phyloP scores from a whole-genome alignment of 768 basidiomycete genomes.

The Coprinopsis cinerea region DNA sequence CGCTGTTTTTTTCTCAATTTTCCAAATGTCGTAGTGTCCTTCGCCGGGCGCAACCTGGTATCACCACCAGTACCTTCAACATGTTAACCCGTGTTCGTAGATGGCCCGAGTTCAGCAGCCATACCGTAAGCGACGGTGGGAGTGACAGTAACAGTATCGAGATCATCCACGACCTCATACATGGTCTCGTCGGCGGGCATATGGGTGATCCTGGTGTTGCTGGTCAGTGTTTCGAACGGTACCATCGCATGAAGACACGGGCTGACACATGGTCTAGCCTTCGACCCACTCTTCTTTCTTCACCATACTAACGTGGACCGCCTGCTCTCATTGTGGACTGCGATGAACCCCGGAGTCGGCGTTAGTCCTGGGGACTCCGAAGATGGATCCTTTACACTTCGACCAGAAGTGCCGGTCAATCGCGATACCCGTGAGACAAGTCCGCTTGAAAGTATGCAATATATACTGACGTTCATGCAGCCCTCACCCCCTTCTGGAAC shows the following conservation, averaged over 20 bases:
- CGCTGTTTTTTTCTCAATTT: background rate
- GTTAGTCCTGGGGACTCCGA: constrained; percentile 21
- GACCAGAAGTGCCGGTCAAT: constrained; percentile 17
- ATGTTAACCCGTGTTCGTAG: constrained; percentile 25
- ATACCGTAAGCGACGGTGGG: constrained; percentile 25
- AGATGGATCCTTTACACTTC: constrained; percentile 28
- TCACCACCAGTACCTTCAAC: constrained; percentile 23
- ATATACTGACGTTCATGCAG: constrained; percentile 15
- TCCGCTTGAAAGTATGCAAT: background rate
- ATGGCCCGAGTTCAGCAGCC: constrained; percentile 40
- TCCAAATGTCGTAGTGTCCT: constrained; percentile 13
- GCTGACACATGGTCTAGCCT: constrained; percentile 20
- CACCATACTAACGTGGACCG: constrained; percentile 45
- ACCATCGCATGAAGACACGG: background rate
- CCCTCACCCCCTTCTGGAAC: constrained; percentile 39
- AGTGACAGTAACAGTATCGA: constrained; percentile 36
- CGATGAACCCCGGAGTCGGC: constrained; percentile 34
- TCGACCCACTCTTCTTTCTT: constrained; percentile 44
- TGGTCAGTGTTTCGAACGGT: constrained; percentile 17
- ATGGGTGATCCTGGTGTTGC: constrained; percentile 31
- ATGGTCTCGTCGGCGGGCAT: constrained; percentile 32
- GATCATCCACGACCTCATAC: constrained; percentile 37
- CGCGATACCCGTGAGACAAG: constrained; percentile 20
- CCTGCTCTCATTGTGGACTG: constrained; percentile 39
- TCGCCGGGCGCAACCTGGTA: constrained; percentile 15